Conservation (phyloP, 805 yeast species). For the Candida fluviatilis region DNA sequence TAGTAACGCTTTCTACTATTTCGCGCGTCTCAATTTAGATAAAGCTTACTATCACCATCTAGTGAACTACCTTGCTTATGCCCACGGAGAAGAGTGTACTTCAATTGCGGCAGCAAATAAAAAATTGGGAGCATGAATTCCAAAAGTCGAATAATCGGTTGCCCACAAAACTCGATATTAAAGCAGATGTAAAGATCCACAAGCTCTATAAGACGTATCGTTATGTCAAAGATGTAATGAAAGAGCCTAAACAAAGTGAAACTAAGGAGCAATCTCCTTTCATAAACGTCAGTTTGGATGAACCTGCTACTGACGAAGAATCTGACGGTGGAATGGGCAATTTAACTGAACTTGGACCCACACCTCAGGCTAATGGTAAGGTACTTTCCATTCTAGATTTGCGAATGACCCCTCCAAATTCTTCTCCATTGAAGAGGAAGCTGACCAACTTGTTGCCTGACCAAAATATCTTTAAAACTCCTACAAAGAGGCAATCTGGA, state of each 20-base stretch:
- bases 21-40: too few species aligned
- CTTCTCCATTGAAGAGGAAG: slow-evolving; percentile 32
- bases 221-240: not conserved
- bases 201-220: slow-evolving; percentile 20
- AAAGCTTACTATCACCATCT: too few species aligned
- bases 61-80: slow-evolving; percentile 6
- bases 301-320: slow-evolving; percentile 10
- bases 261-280: not conserved
- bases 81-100: slow-evolving; percentile 7
- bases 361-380: slow-evolving; percentile 80
- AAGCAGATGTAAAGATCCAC: slow-evolving; percentile 22
- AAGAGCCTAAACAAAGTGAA: slow-evolving; percentile 2
- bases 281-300: slow-evolving; percentile 9
- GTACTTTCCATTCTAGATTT: slow-evolving; percentile 71
- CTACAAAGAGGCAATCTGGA: slow-evolving; percentile 19
- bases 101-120: slow-evolving; percentile 26
- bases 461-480: slow-evolving; percentile 28
- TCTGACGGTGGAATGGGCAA: slow-evolving; percentile 3
- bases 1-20: too few species aligned
- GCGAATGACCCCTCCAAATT: slow-evolving; percentile 38
- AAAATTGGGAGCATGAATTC: slow-evolving; percentile 38
- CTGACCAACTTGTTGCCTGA: not conserved
- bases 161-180: slow-evolving; percentile 34
- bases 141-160: slow-evolving; percentile 20
- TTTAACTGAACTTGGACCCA: slow-evolving; percentile 64